Conservation (phyloP, 1,139 yeast species). For the Ashbya aceris region DNA sequence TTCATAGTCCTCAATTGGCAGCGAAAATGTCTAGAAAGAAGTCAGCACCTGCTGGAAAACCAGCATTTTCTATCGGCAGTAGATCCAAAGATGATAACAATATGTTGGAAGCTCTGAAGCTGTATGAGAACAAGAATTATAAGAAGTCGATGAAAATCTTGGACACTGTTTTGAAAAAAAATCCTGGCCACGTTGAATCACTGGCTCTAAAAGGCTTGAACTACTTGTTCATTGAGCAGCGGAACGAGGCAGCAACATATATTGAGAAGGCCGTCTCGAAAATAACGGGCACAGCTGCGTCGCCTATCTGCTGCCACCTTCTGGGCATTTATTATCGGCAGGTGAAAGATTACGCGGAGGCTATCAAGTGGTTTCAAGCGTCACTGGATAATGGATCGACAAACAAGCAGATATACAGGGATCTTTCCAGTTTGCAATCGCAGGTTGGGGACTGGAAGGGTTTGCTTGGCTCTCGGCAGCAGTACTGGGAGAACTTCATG, state of each 20-base stretch:
- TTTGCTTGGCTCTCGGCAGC: slow-evolving; percentile 54
- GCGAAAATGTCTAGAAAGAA: slow-evolving; percentile 11
- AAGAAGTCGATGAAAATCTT: slow-evolving; percentile 73
- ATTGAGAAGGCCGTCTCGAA: slow-evolving; percentile 53
- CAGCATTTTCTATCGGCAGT: slow-evolving; percentile 6
- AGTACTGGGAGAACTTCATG: slow-evolving; percentile 64
- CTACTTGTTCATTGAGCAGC: slow-evolving; percentile 44
- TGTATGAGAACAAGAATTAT: slow-evolving; percentile 79
- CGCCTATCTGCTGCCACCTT: slow-evolving; percentile 72
- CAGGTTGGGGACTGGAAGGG: slow-evolving; percentile 69
- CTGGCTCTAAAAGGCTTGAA: slow-evolving; percentile 78
- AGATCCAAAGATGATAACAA: slow-evolving; percentile 52
- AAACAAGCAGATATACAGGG: slow-evolving; percentile 73
- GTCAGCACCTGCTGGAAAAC: slow-evolving; percentile 5
- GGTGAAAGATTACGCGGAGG: slow-evolving; percentile 60
- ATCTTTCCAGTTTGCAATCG: slow-evolving; percentile 68
- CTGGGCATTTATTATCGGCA: slow-evolving; percentile 77
- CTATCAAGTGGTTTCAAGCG: slow-evolving; percentile 71
- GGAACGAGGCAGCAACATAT: slow-evolving; percentile 55
- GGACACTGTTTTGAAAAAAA: slow-evolving; percentile 70
- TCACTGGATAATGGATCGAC: slow-evolving; percentile 73
- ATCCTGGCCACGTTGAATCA: slow-evolving; percentile 69
- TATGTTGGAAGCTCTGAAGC: slow-evolving; percentile 72
- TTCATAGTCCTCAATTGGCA: no score
- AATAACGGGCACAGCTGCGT: slow-evolving; percentile 37